A percentile compares a stretch with the other conserved stretches of the same genome.
phyloP scores from a whole-genome alignment of 805 yeast genomes.

The Kazachstania bromeliacearum region DNA sequence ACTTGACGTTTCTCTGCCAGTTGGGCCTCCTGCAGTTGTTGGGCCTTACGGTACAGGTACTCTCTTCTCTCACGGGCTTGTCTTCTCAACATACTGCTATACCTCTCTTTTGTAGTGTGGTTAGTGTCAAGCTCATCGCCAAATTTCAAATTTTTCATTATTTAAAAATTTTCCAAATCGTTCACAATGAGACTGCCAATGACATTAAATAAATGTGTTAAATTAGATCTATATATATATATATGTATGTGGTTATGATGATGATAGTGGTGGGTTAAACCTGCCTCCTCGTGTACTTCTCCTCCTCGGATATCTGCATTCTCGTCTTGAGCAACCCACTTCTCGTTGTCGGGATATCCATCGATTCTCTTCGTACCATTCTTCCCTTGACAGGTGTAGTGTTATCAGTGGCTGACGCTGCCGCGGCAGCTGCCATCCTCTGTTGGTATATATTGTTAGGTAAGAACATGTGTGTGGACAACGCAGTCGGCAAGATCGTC shows the following conservation, averaged over 20 bases:
- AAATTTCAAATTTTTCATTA: background rate
- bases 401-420: background rate
- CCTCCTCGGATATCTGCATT: slow-evolving; percentile 28
- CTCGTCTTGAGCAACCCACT: slow-evolving; percentile 24
- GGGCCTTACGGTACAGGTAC: slow-evolving; percentile 79
- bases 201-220: background rate
- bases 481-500: slow-evolving; percentile 49
- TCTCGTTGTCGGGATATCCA: slow-evolving; percentile 28
- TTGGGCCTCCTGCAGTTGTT: slow-evolving; percentile 82
- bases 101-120: too few relatives aligned
- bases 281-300: slow-evolving; percentile 11
- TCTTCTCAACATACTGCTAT: slow-evolving; percentile 54
- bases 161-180: background rate
- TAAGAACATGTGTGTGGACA: slow-evolving; percentile 51
- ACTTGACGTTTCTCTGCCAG: slow-evolving; percentile 79
- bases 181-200: background rate
- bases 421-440: slow-evolving; percentile 15
- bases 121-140: background rate
- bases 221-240: slow-evolving; percentile 1
- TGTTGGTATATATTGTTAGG: slow-evolving; percentile 36
- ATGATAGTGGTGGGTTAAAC: background rate
- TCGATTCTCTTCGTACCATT: slow-evolving; percentile 19
- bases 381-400: background rate
- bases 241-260: background rate
- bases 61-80: slow-evolving; percentile 96